Evolutionary conservation across 306 rosid genomes (phyloP).

Genomic region (Cucurbita moschata): DNA sequence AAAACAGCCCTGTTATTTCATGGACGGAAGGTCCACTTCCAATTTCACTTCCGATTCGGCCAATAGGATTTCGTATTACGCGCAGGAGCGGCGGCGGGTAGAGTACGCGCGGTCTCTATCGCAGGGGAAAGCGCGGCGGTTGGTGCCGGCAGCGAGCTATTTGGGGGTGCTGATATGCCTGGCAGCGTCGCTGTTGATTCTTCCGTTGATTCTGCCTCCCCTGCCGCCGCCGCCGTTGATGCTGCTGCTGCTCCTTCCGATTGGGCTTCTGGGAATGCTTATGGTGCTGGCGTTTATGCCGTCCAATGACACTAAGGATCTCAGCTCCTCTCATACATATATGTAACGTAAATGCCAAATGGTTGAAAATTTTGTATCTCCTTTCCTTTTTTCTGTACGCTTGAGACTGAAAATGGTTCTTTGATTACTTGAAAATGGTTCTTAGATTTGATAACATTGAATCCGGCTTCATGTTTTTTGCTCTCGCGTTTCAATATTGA

Average conservation of each 20-base stretch:
- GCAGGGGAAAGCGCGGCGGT: not conserved
- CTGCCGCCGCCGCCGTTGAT: constrained; percentile 43
- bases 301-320: constrained; percentile 24
- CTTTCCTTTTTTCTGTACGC: not conserved
- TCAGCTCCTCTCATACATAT: constrained; percentile 17
- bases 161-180: constrained; percentile 30
- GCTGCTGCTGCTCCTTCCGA: constrained; percentile 33
- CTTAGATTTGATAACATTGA: not conserved
- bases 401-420: too few relatives aligned
- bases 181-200: constrained; percentile 32
- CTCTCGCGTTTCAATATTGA: too few relatives aligned
- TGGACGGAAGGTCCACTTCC: not conserved
- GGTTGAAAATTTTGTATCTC: not conserved
- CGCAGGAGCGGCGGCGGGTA: not conserved
- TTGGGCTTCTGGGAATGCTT: constrained; percentile 30
- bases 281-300: constrained; percentile 50
- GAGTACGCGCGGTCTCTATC: not conserved
- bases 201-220: constrained; percentile 46
- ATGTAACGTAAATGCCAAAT: not conserved
- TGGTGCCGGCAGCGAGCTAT: not conserved
- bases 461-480: not conserved
- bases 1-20: not conserved
- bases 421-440: too few relatives aligned
- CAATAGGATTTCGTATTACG: not conserved
- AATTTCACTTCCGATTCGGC: not conserved